Evolutionary conservation across 2,329 filamentous ascomycete genomes (phyloP), one percentile per base, ranked within the genome.

Genomic region (Aquanectria penicillioides): DNA sequence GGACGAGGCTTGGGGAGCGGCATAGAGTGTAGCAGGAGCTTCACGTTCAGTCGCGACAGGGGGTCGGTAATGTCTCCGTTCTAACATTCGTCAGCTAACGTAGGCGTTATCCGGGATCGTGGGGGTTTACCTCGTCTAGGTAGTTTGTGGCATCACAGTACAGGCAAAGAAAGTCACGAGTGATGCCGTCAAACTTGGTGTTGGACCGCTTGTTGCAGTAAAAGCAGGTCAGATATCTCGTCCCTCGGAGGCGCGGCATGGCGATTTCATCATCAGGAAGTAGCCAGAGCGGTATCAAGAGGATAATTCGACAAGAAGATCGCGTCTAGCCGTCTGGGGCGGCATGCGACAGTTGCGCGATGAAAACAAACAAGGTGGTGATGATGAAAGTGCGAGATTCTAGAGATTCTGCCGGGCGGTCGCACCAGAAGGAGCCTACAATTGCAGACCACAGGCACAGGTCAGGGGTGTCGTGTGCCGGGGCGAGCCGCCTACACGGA

Each of bases 101-200:
- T n/a, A 17, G 25, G 10, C 20, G 12, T 13, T 8, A 13, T 13
- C 4, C 3, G 2, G 0, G 0, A 18, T 17, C 28, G 33, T 10
- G 36, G 6, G 2, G 18, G 23, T 61, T 18, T 78, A 95, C 93
- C 80, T 94, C 84, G 73, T 99, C 95, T 26, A 97, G 81, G 78
- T 92, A 91, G 76, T 98, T 99, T 58, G 89, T 88, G 15, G 94
- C 91, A 69, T 95, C 91, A 80, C 95, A 99, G 61, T 85, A 80
- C 17, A 84, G 78, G 76, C 93, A 97, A 40, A 88, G 81, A 77
- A 94, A 97, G 69, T 87, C 83, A 73, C 81, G 83, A 55, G 86
- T 81, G 49, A 73, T 71, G 25, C 85, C 84, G 67, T 87, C 83
- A 68, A 85, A 88, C 63, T 77, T 80, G 54, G 86, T 81, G 28